Base-by-base conservation (phyloP, 257 asterid genomes). In the Lithospermum erythrorhizon region DNA sequence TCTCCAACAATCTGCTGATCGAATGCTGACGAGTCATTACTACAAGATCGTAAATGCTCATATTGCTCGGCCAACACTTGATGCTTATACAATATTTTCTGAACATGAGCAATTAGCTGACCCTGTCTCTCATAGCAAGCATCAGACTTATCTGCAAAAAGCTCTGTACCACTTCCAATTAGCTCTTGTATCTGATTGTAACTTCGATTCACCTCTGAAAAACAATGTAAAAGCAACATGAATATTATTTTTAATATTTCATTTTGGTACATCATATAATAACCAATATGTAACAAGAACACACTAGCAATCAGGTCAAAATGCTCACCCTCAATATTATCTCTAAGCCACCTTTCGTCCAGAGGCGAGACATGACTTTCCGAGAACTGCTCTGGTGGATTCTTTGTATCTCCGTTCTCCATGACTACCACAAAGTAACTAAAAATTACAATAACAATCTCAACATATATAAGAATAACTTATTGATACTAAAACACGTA, bases 141-240 rank as follows among this genome's bases (percentile, higher is more conserved):
- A 19, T 61, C 70, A 24, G 55, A 58, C 22, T 72, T 66, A 21
- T 68, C 84, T 10, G 21, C 63, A 4, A 49, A 59, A 61, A 37
- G 29, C 23, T 67, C 67, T 29, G 59, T 79, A 57, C 61, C 78
- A 3, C 68, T 68, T 65, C 76, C 75, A 67, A 79, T 65, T 68
- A 84, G 60, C 66, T 30, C 52, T 17, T 70, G 76, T 82, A 89
- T 70, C 68, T 71, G 72, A 49, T 81, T 66, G 70, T 84, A 71
- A 62, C 65, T 68, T 68, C 72, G 79, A 59, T 84, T 81, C 19
- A 79, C 65, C 62, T 75, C 97, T 89, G 82, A 79, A 51, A 4
- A 25, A 54, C 19, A 56, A 56, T 10, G 21, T 25, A 70, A 21
- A 65, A 7, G 19, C 9, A 16, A 21, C 53, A 18, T 63, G 10